Evolutionary conservation across 1,139 yeast species (phyloP).

Genomic region (Barnettozyma hawaiiensis): DNA sequence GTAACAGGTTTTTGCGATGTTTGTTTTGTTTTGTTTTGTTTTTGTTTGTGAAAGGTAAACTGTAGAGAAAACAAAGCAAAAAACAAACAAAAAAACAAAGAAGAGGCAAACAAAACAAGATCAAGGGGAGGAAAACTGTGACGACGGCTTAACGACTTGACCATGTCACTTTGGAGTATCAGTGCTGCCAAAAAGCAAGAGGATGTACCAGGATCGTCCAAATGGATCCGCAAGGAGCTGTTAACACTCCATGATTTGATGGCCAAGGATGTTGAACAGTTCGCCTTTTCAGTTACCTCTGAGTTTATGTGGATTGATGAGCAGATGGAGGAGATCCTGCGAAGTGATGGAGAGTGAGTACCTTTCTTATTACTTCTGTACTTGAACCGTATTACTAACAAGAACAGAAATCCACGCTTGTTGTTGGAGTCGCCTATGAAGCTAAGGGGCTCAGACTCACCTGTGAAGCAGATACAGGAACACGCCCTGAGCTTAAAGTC

Average conservation of each 20-base stretch:
- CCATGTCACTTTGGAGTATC: slow-evolving; percentile 27
- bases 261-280: slow-evolving; percentile 32
- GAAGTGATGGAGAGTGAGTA: slow-evolving; percentile 24
- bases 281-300: slow-evolving; percentile 33
- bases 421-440: slow-evolving; percentile 30
- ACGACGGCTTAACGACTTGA: slow-evolving; percentile 1
- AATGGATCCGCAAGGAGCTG: slow-evolving; percentile 41
- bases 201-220: slow-evolving; percentile 37
- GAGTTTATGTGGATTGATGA: slow-evolving; percentile 38
- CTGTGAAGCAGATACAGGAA: slow-evolving; percentile 26
- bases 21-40: too few relatives aligned
- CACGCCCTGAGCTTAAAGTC: slow-evolving; percentile 16
- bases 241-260: slow-evolving; percentile 29
- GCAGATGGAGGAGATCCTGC: slow-evolving; percentile 28
- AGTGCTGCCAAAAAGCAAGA: slow-evolving; percentile 24
- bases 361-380: neutral
- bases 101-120: neutral
- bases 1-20: slow-evolving; percentile 1
- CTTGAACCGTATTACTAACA: slow-evolving; percentile 12
- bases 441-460: slow-evolving; percentile 28
- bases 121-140: neutral
- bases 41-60: slow-evolving; percentile 13
- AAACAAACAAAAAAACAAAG: neutral
- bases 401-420: slow-evolving; percentile 25
- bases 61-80: neutral